These are phyloP conservation scores for Omphalotus olearius DNA, from an alignment of 1,284 basidiomycete species.

Conservation along the genomic window DNA sequence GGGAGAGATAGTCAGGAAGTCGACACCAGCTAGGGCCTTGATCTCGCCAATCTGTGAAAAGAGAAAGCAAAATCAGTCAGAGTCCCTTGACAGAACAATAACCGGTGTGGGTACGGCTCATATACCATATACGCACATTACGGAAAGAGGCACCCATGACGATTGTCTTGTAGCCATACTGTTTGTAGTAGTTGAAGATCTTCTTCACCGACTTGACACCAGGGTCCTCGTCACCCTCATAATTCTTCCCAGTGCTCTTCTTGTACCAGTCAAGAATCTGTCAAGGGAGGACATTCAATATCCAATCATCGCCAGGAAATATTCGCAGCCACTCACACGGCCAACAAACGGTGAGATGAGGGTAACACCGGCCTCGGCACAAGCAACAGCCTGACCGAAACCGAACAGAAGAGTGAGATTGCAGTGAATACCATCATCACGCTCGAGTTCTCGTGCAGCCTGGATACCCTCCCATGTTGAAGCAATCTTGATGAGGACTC, in stretches of 20 bases:
- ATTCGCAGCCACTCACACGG: slow-evolving; percentile 56
- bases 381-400: slow-evolving; percentile 97
- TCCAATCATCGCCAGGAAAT: neutral
- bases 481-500: slow-evolving; percentile 97
- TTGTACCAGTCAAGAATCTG: slow-evolving; percentile 97
- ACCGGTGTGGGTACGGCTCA: too few relatives aligned
- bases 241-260: slow-evolving; percentile 81
- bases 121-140: slow-evolving; percentile 56
- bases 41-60: slow-evolving; percentile 78
- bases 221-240: slow-evolving; percentile 90
- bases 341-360: slow-evolving; percentile 99
- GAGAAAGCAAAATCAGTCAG: slow-evolving; percentile 4
- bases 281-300: neutral
- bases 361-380: slow-evolving; percentile 96
- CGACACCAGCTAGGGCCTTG: slow-evolving; percentile 91
- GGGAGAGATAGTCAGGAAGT: slow-evolving; percentile 95
- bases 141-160: slow-evolving; percentile 99
- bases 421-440: slow-evolving; percentile 93
- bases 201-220: slow-evolving; percentile 94
- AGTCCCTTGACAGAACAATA: neutral
- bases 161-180: slow-evolving; percentile 97
- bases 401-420: slow-evolving; percentile 99
- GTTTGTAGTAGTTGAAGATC: slow-evolving; percentile 99
- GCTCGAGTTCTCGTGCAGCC: slow-evolving; percentile 94
- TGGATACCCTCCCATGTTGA: slow-evolving; percentile 99